Percentiles rank a stretch among this genome's conserved stretches.
Evolutionary conservation across 169 alveolate genomes (phyloP).

Genomic region (Plasmodium gaboni): DNA sequence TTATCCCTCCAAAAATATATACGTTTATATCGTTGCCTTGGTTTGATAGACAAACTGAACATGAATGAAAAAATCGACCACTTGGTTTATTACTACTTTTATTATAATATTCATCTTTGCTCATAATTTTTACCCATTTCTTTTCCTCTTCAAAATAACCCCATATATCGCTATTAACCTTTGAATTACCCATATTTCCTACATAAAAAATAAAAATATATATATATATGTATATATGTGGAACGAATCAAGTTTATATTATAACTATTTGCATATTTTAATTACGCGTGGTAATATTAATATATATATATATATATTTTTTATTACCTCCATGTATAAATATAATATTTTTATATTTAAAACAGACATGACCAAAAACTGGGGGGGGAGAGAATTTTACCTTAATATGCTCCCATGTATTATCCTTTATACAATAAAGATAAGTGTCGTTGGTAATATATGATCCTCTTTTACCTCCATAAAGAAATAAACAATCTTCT

Average conservation of each 20-base stretch:
- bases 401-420: constrained; percentile 31
- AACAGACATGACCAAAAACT: constrained; percentile 68
- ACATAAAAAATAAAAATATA: background rate
- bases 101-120: constrained; percentile 64
- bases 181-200: constrained; percentile 64
- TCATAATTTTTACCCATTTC: constrained; percentile 69
- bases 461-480: constrained; percentile 57
- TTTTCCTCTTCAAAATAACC: constrained; percentile 64
- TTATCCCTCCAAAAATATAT: constrained; percentile 61
- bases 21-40: constrained; percentile 73
- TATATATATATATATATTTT: background rate
- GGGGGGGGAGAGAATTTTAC: constrained; percentile 57
- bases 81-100: constrained; percentile 17
- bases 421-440: constrained; percentile 23
- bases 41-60: constrained; percentile 57
- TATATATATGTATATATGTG: background rate
- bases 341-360: constrained; percentile 35
- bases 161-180: constrained; percentile 47
- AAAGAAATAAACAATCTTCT: constrained; percentile 60
- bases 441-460: constrained; percentile 72
- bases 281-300: background rate
- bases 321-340: constrained; percentile 71
- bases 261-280: too few species aligned
- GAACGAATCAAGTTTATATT: background rate
- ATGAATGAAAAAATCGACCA: constrained; percentile 69